Evolutionary conservation across 164 flowering plant species (phyloP).

Genomic region (Piper longum): DNA sequence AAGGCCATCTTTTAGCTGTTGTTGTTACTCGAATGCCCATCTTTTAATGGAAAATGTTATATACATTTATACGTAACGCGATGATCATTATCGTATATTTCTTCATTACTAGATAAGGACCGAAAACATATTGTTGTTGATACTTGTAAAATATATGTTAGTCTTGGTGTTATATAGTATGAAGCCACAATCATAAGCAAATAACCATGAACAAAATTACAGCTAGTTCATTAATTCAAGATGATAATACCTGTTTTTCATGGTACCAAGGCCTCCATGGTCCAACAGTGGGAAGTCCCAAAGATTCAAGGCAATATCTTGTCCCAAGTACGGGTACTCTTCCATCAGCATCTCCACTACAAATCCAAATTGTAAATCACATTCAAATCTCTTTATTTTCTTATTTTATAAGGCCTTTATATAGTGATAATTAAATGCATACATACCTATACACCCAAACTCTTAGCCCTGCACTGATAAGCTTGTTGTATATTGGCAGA

Average conservation of each 20-base stretch:
- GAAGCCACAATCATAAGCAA: background rate
- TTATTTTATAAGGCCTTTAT: background rate
- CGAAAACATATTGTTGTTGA: no score
- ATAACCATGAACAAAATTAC: background rate
- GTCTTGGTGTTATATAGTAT: no score
- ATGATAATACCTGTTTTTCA: conserved; percentile 40
- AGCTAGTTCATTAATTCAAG: background rate
- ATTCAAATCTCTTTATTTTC: background rate
- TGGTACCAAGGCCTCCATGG: conserved; percentile 97
- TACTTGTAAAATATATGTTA: no score
- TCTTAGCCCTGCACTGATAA: conserved; percentile 65
- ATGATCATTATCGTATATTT: no score
- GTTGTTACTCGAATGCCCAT: no score
- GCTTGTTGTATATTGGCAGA: conserved; percentile 78
- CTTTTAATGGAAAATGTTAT: no score
- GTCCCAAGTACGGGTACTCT: conserved; percentile 89
- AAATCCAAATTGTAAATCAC: background rate
- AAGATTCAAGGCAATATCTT: conserved; percentile 53
- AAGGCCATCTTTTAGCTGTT: no score
- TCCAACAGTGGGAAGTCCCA: conserved; percentile 47
- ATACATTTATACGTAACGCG: no score
- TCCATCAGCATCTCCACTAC: conserved; percentile 98
- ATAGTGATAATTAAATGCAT: background rate
- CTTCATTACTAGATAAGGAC: no score
- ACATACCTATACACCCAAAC: conserved; percentile 93